Percentiles rank a stretch among this genome's conserved stretches.
These are phyloP conservation scores for Trypanosoma boissoni DNA, from an alignment of 208 protist species.

Conservation along the genomic window DNA sequence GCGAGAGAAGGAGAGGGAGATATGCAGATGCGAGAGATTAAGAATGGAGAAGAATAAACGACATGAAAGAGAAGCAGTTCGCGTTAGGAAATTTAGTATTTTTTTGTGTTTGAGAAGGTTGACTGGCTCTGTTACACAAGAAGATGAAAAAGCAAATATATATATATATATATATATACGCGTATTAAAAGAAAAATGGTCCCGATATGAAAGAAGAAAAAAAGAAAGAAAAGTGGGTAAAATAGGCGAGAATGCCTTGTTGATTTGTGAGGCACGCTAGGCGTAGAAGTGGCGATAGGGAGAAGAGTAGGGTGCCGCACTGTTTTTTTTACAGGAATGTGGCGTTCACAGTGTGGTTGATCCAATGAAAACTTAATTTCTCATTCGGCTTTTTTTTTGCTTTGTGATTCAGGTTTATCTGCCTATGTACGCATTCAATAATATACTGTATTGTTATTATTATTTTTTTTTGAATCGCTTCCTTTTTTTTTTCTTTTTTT, in stretches of 20 bases:
- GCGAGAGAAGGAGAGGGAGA: background rate
- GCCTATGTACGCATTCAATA: slow-evolving; percentile 5
- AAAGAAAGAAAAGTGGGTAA: slow-evolving; percentile 7
- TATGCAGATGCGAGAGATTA: background rate
- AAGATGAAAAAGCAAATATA: slow-evolving; percentile 2
- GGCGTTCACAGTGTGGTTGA: too few relatives aligned
- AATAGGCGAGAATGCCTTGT: slow-evolving; percentile 1
- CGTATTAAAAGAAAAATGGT: background rate
- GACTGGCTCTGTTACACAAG: background rate
- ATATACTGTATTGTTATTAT: slow-evolving; percentile 10
- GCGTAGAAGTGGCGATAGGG: too few relatives aligned
- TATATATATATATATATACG: background rate
- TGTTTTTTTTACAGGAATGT: too few relatives aligned
- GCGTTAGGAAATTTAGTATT: background rate
- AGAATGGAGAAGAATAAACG: background rate
- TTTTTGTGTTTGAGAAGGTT: background rate
- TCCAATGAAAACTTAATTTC: too few relatives aligned
- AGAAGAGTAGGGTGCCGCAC: too few relatives aligned
- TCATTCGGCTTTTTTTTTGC: slow-evolving; percentile 18
- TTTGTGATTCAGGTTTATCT: slow-evolving; percentile 2
- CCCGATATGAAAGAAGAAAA: background rate
- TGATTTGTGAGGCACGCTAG: too few relatives aligned
- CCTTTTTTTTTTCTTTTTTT: slow-evolving; percentile 15
- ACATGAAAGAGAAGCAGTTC: background rate
- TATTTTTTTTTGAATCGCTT: slow-evolving; percentile 10